Evolutionary conservation across 495 filamentous ascomycete genomes (phyloP).

Genomic region (Xylaria bambusicola): DNA sequence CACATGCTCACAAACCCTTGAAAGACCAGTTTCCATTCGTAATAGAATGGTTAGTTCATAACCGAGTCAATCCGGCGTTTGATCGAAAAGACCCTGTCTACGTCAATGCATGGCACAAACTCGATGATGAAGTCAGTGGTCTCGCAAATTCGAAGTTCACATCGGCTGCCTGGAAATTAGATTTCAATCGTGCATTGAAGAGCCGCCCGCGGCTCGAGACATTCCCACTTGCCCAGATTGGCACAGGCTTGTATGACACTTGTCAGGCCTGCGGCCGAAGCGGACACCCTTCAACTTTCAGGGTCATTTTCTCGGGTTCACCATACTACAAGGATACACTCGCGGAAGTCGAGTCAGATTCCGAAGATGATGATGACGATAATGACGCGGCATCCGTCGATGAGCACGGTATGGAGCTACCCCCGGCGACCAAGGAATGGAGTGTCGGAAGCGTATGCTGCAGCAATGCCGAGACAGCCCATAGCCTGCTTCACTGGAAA

Average conservation of each 20-base stretch:
- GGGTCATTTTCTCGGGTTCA: conserved; percentile 64
- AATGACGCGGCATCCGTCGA: conserved; percentile 40
- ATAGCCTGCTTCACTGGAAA: conserved; percentile 75
- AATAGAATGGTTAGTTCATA: conserved; percentile 78
- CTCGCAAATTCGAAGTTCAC: conserved; percentile 70
- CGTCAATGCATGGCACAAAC: conserved; percentile 68
- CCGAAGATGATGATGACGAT: conserved; percentile 31
- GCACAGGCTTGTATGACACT: conserved; percentile 41
- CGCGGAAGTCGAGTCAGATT: conserved; percentile 59
- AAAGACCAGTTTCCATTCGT: conserved; percentile 78
- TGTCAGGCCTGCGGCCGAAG: conserved; percentile 81
- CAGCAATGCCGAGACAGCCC: conserved; percentile 67
- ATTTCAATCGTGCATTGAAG: conserved; percentile 66
- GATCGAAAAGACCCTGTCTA: conserved; percentile 65
- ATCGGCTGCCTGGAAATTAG: conserved; percentile 70
- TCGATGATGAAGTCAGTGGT: conserved; percentile 70
- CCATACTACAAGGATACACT: conserved; percentile 71
- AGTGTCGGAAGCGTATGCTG: conserved; percentile 55
- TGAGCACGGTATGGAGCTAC: conserved; percentile 34
- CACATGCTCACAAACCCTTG: conserved; percentile 63
- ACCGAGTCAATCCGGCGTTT: conserved; percentile 75
- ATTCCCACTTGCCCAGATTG: conserved; percentile 28
- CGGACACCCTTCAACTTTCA: conserved; percentile 64
- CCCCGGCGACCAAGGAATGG: conserved; percentile 42
- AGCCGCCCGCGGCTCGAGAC: conserved; percentile 58